Conservation (phyloP, 2,329 filamentous ascomycete species). For the Alternaria dauci region DNA sequence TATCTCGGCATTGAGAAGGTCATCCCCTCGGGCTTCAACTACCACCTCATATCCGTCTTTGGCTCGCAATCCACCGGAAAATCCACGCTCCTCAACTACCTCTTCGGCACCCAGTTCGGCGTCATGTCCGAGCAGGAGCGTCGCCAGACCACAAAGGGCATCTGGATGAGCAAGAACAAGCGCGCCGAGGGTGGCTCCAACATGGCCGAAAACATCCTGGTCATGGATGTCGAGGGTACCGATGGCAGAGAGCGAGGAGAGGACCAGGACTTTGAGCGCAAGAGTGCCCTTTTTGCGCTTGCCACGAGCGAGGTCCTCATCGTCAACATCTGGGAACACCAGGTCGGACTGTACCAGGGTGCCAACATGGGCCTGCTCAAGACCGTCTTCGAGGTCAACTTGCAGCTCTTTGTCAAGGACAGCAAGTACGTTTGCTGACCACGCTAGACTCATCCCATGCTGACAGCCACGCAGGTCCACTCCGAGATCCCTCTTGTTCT, state of each 20-base stretch:
- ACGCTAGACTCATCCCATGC: conserved; percentile 4
- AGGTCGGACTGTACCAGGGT: conserved; percentile 96
- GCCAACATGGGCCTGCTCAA: conserved; percentile 99
- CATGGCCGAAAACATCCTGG: conserved; percentile 97
- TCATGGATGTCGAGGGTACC: conserved; percentile 99
- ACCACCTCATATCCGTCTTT: conserved; percentile 98
- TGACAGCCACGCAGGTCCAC: conserved; percentile 68
- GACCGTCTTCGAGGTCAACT: conserved; percentile 98
- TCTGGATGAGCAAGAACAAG: conserved; percentile 99
- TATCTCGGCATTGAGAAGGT: conserved; percentile 84
- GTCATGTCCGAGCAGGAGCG: conserved; percentile 97
- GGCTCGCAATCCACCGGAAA: conserved; percentile 98
- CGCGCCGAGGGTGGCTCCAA: conserved; percentile 57
- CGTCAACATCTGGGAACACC: conserved; percentile 99
- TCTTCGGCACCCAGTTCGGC: conserved; percentile 95
- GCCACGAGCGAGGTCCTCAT: conserved; percentile 98
- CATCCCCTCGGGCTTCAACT: conserved; percentile 93
- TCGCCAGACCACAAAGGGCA: conserved; percentile 97
- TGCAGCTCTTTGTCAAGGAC: conserved; percentile 96
- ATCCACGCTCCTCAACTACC: conserved; percentile 92
- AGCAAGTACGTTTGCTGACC: conserved; percentile 72
- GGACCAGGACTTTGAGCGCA: conserved; percentile 98
- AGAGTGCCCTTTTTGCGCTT: conserved; percentile 95
- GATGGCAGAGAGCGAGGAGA: conserved; percentile 96
- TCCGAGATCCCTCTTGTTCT: conserved; percentile 92